These are phyloP conservation scores for Hanseniaspora gamundiae DNA, from an alignment of 1,139 yeast genomes.

Conservation along the genomic window DNA sequence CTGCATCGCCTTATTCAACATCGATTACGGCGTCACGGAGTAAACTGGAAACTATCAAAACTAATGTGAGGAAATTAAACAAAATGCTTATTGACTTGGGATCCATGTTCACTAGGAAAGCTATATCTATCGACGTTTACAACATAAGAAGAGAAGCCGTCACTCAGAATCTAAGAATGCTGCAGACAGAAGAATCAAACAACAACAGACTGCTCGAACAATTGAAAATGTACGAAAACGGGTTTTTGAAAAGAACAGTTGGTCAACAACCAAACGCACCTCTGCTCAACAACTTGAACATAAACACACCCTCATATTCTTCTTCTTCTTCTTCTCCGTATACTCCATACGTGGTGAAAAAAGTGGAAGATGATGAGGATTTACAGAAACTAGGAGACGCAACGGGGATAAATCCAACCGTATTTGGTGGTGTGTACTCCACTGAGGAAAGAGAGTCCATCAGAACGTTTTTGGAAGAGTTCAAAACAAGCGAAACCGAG, in stretches of 20 bases:
- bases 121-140: background rate
- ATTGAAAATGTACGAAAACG: background rate
- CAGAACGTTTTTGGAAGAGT: conserved; percentile 46
- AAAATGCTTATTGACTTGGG: background rate
- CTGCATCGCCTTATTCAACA: background rate
- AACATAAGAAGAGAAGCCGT: background rate
- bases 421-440: conserved; percentile 15
- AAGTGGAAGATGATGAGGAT: background rate
- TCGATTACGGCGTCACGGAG: background rate
- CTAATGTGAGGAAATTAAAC: background rate
- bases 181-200: background rate
- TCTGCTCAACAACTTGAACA: background rate
- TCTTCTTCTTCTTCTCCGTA: conserved; percentile 35
- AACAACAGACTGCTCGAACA: background rate
- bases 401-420: conserved; percentile 1
- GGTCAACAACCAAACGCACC: background rate
- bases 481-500: conserved; percentile 47
- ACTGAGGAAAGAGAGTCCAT: conserved; percentile 37
- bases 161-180: background rate
- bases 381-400: background rate
- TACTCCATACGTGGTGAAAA: conserved; percentile 30
- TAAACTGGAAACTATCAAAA: background rate
- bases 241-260: background rate
- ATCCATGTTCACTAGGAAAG: background rate
- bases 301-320: conserved; percentile 20